Conservation (phyloP, 495 filamentous ascomycete genomes). For the Apiosordaria backusii region DNA sequence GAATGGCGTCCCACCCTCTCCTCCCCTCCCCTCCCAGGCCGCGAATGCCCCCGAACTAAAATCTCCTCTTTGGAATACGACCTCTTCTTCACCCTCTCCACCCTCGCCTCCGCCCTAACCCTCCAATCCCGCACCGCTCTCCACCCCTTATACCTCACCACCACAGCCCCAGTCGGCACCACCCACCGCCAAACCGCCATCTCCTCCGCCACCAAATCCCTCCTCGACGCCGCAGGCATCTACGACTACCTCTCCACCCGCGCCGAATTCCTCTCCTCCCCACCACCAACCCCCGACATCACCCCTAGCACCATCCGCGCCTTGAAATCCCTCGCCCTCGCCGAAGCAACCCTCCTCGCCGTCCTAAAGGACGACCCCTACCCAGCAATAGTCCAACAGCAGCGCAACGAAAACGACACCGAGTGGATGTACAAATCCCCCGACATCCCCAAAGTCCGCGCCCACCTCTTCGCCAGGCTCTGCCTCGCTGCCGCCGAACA, state of each 20-base stretch:
- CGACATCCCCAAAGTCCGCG: constrained; percentile 81
- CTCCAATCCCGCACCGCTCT: constrained; percentile 60
- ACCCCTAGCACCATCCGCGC: constrained; percentile 62
- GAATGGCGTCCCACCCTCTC: constrained; percentile 84
- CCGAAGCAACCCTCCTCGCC: constrained; percentile 84
- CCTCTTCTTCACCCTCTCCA: constrained; percentile 70
- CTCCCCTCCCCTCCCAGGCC: constrained; percentile 50
- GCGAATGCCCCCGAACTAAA: constrained; percentile 58
- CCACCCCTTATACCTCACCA: constrained; percentile 49
- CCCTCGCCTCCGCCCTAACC: constrained; percentile 68
- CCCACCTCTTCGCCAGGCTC: constrained; percentile 77
- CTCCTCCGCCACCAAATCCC: constrained; percentile 67
- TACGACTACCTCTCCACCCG: constrained; percentile 63
- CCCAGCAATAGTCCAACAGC: constrained; percentile 68
- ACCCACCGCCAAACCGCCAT: constrained; percentile 67
- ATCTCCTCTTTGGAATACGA: constrained; percentile 80
- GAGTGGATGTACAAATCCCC: constrained; percentile 93
- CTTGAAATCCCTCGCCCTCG: constrained; percentile 68
- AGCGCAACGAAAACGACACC: constrained; percentile 70
- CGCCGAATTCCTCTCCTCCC: constrained; percentile 30
- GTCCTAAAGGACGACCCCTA: constrained; percentile 94
- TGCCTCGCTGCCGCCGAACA: constrained; percentile 77
- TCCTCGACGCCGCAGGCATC: constrained; percentile 76
- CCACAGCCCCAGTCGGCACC: constrained; percentile 55
- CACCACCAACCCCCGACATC: constrained; percentile 56